Evolutionary conservation across 352 stramenopile species (phyloP).

Genomic region (Globisporangium middletonii): DNA sequence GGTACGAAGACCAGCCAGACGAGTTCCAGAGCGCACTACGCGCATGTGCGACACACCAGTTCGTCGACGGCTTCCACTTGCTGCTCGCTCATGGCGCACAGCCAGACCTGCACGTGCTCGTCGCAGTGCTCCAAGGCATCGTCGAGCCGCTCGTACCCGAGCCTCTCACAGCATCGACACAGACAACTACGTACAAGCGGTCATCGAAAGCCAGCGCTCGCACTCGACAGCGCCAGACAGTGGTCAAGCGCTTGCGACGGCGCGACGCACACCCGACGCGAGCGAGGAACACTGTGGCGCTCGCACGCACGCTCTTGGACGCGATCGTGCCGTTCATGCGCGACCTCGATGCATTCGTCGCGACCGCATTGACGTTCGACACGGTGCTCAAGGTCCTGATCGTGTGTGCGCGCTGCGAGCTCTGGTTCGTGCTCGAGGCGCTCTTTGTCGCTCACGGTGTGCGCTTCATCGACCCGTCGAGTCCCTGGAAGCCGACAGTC

Average conservation of each 20-base stretch:
- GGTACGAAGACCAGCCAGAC: conserved; percentile 20
- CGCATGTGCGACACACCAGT: conserved; percentile 27
- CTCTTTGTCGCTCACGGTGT: conserved; percentile 33
- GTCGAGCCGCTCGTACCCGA: conserved; percentile 1
- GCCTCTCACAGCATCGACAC: not conserved
- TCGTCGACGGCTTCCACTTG: conserved; percentile 33
- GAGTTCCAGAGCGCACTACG: conserved; percentile 39
- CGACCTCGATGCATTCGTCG: conserved; percentile 33
- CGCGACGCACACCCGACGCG: not conserved
- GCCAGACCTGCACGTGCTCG: conserved; percentile 29
- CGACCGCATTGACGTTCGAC: conserved; percentile 33
- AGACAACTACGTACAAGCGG: not conserved
- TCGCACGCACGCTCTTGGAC: conserved; percentile 20
- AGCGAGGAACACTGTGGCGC: conserved; percentile 5
- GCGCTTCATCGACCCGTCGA: conserved; percentile 30
- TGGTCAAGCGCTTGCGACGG: not conserved
- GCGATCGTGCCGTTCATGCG: conserved; percentile 18
- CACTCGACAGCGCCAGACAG: not conserved
- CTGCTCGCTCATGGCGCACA: conserved; percentile 25
- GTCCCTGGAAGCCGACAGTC: conserved; percentile 38
- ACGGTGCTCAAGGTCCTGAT: conserved; percentile 36
- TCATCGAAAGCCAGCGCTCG: no score
- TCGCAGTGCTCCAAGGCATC: conserved; percentile 26
- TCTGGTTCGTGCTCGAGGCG: conserved; percentile 40
- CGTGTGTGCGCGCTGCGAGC: conserved; percentile 34